A percentile compares a stretch with the other conserved stretches of the same genome.
These are phyloP conservation scores for Sindora glabra DNA, from an alignment of 306 rosid genomes.

Conservation along the genomic window DNA sequence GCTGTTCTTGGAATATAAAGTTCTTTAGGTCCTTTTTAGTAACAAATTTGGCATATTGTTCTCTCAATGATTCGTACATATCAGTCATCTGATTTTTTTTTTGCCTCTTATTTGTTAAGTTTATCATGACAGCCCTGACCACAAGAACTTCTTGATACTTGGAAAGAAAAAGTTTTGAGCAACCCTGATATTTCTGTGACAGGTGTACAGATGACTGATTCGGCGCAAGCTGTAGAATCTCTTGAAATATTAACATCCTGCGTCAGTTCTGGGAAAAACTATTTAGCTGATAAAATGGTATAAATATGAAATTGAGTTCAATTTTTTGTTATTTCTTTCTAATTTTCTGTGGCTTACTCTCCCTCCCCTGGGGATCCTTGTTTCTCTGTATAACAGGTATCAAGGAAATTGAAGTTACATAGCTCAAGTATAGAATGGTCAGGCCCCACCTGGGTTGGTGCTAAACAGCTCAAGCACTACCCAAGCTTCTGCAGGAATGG, in stretches of 20 bases:
- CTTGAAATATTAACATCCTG: constrained; percentile 23
- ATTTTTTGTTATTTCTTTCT: neutral
- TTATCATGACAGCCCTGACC: neutral
- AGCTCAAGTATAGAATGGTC: constrained; percentile 70
- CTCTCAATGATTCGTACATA: neutral
- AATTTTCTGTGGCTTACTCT: neutral
- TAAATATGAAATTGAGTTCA: neutral
- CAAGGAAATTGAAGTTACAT: constrained; percentile 53
- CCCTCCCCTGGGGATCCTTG: too few species aligned
- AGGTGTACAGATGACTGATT: constrained; percentile 38
- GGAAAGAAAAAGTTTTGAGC: constrained; percentile 7
- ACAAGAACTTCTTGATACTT: too few species aligned
- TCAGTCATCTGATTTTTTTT: neutral
- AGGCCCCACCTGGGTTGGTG: constrained; percentile 56
- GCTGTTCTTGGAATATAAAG: neutral
- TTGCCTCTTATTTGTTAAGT: neutral
- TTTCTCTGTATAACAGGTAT: constrained; percentile 38
- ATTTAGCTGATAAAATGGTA: constrained; percentile 61
- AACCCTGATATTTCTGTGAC: constrained; percentile 20
- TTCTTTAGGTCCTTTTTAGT: neutral
- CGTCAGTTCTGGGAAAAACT: constrained; percentile 14
- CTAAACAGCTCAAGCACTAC: constrained; percentile 80
- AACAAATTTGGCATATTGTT: neutral
- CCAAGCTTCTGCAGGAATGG: constrained; percentile 57
- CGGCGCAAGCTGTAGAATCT: constrained; percentile 24